Evolutionary conservation across 331 rosid species (phyloP), one percentile per base, ranked within the genome.

Genomic region (Quercus tomentella): DNA sequence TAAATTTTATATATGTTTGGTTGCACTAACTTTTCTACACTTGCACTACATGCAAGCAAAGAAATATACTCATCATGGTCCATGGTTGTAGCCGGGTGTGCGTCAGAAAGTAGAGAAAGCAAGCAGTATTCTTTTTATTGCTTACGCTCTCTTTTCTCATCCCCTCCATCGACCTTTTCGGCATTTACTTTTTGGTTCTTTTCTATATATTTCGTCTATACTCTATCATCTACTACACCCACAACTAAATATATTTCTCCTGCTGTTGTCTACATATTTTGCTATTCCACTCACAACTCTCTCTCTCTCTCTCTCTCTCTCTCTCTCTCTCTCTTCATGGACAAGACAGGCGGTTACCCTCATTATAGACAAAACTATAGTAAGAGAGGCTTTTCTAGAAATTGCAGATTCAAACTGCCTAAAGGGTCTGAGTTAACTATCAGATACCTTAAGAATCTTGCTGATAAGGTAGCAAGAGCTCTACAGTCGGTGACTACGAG

Each of bases 401-500:
- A 70, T 51, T 57, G 78, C 81, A 72, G 77, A 49, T 85, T 88
- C 60, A 82, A 82, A 76, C 72, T 83, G 63, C 80, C 83, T 31
- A 79, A 84, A 75, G 26, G 75, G 68, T 71, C 78, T 62, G 82
- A 87, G n/a, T 66, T 80, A 22, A 88, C 94, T 6, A 41, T 87
- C 75, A 82, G 84, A 70, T 74, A 88, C 35, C 86, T 94, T 66
- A 94, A 89, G 84, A 87, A 81, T 65, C 56, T 91, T 56, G 90
- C 97, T 0, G 90, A 85, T 17, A 86, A 84, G 81, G 82, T 89
- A 62, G 82, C 72, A 2, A 82, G 82, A 87, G 86, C 88, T 80
- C 31, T 91, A 49, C 80, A 89, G 70, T 77, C 83, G 68, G 74
- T 77, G 5, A 77, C 90, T 11, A 76, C 4, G 80, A 87, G 81